phyloP scores from a whole-genome alignment of 345 rosid genomes.

The Lepidium aucheri region DNA sequence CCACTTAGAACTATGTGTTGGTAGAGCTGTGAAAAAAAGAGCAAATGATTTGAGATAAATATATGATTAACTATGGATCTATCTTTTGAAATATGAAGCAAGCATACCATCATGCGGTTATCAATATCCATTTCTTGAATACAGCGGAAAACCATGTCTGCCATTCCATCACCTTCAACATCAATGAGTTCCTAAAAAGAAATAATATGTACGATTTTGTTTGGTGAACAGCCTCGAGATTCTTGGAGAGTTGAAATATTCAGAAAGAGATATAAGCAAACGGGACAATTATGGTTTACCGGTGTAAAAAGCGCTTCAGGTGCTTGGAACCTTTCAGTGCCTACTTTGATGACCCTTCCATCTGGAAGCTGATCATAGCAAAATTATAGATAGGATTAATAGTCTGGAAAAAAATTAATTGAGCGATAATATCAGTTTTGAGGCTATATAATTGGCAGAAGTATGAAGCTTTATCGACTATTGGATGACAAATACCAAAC shows the following conservation, averaged over 20 bases:
- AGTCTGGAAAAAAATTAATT: not conserved
- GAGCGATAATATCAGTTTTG: not conserved
- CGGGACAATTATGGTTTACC: conserved; percentile 33
- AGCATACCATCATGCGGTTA: conserved; percentile 82
- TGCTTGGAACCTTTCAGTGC: conserved; percentile 99
- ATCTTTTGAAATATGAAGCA: not conserved
- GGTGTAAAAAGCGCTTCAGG: conserved; percentile 99
- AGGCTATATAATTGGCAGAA: not conserved
- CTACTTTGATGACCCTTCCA: conserved; percentile 91
- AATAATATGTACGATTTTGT: not conserved
- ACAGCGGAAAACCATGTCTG: conserved; percentile 99
- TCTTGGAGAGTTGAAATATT: not conserved
- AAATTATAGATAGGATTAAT: not conserved
- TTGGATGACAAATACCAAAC: not conserved
- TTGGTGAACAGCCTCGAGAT: not conserved
- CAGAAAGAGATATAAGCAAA: not conserved
- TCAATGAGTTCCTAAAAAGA: conserved; percentile 75
- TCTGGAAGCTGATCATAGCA: conserved; percentile 73
- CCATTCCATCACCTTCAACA: conserved; percentile 99
- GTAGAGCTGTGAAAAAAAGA: conserved; percentile 58
- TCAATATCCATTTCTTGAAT: conserved; percentile 99
- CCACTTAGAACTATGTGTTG: conserved; percentile 98
- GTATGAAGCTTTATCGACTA: not conserved
- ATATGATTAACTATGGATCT: not conserved
- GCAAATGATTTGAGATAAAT: not conserved